Evolutionary conservation across 129 eudicot genomes (phyloP).

Genomic region (Scalesia atractyloides): DNA sequence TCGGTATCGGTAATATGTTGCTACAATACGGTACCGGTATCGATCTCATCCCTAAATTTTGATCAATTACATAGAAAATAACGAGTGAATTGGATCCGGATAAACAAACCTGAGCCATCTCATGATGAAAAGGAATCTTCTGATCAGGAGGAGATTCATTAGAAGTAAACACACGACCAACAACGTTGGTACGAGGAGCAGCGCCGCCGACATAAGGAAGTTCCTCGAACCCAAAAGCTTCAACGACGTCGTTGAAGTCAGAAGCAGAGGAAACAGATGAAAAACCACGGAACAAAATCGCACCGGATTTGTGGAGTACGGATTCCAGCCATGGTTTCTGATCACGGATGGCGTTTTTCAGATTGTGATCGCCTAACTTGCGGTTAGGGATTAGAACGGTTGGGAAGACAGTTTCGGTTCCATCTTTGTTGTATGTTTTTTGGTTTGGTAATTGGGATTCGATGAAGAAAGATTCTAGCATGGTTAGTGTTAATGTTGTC

Average conservation of each 20-base stretch:
- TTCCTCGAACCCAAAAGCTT: conserved; percentile 82
- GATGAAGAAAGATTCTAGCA: conserved; percentile 46
- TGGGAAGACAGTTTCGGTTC: conserved; percentile 43
- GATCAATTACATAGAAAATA: not conserved
- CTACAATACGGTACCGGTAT: too few species aligned
- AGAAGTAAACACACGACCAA: conserved; percentile 93
- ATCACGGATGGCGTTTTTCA: conserved; percentile 42
- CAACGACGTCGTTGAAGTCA: conserved; percentile 88
- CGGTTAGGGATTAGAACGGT: conserved; percentile 54
- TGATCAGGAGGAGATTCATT: conserved; percentile 98
- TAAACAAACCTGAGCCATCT: conserved; percentile 83
- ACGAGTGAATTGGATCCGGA: not conserved
- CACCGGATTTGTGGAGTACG: conserved; percentile 56
- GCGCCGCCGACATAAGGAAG: conserved; percentile 96
- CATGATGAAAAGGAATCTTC: conserved; percentile 93
- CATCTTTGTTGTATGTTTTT: conserved; percentile 35
- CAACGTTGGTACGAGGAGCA: conserved; percentile 82
- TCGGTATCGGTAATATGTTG: too few species aligned
- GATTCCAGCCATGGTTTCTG: conserved; percentile 64
- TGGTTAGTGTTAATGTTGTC: conserved; percentile 17
- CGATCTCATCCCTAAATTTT: not conserved
- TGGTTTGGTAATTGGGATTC: conserved; percentile 53
- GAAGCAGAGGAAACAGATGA: conserved; percentile 50
- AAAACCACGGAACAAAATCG: conserved; percentile 75
- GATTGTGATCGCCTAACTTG: not conserved